Conservation (phyloP, 106 monocot genomes). For the Allium cepa region DNA sequence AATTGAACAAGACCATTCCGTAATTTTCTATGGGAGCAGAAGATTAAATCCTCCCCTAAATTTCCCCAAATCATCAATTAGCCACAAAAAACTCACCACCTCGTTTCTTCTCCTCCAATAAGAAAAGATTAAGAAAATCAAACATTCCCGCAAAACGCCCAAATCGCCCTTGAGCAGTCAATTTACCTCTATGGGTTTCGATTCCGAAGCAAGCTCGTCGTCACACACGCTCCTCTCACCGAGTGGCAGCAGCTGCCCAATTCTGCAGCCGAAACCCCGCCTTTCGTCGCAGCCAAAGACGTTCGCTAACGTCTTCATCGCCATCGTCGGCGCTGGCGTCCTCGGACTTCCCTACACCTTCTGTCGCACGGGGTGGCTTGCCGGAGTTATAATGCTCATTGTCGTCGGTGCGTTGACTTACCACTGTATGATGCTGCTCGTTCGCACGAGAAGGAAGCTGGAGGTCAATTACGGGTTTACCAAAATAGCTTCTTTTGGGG, state of each 20-base stretch:
- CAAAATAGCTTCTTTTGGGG: conserved; percentile 47
- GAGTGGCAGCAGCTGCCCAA: neutral
- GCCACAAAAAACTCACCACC: no score
- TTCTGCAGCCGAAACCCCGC: neutral
- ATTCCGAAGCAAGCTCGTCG: conserved; percentile 14
- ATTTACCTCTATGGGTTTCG: conserved; percentile 7
- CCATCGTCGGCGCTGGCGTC: conserved; percentile 90
- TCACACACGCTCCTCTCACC: conserved; percentile 7
- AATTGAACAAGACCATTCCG: no score
- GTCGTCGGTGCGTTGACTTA: conserved; percentile 57
- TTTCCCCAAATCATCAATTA: no score
- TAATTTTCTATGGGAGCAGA: no score
- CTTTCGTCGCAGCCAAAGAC: conserved; percentile 86
- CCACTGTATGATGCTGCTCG: conserved; percentile 91
- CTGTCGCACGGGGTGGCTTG: conserved; percentile 70
- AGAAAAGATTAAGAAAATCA: no score
- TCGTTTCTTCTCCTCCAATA: no score
- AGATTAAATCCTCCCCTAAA: no score
- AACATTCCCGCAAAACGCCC: no score
- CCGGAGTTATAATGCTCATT: conserved; percentile 46
- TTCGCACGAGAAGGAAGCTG: conserved; percentile 59
- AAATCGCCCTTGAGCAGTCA: no score
- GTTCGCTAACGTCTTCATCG: conserved; percentile 96
- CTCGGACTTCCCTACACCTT: conserved; percentile 94
- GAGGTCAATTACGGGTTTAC: conserved; percentile 14